These are phyloP conservation scores for Lodderomyces beijingensis DNA, from an alignment of 1,139 yeast genomes.

Conservation along the genomic window DNA sequence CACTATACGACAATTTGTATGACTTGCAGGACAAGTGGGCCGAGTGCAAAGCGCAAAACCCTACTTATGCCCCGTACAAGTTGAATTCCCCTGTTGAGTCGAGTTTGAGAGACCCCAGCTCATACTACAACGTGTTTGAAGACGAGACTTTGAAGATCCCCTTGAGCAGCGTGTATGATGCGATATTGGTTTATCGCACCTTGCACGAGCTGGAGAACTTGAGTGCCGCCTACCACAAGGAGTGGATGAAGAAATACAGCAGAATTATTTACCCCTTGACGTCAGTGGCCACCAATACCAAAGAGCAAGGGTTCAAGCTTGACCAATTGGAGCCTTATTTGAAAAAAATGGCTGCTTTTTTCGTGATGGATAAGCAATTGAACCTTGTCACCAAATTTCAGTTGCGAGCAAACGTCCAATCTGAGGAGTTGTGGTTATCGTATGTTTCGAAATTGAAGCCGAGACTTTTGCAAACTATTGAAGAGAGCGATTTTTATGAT, in stretches of 20 bases:
- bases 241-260: conserved; percentile 69
- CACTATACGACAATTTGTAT: conserved; percentile 51
- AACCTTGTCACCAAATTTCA: conserved; percentile 53
- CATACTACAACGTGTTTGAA: conserved; percentile 42
- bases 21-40: conserved; percentile 60
- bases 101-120: conserved; percentile 56
- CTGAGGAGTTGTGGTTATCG: conserved; percentile 79
- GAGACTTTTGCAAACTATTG: conserved; percentile 37
- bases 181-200: conserved; percentile 75
- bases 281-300: conserved; percentile 21
- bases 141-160: conserved; percentile 48
- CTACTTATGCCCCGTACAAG: conserved; percentile 53
- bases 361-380: conserved; percentile 69
- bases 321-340: conserved; percentile 48
- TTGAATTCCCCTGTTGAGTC: conserved; percentile 85
- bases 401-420: conserved; percentile 49
- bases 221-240: conserved; percentile 61
- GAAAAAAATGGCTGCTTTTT: conserved; percentile 68
- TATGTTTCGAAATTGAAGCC: conserved; percentile 58
- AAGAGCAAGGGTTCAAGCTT: conserved; percentile 20
- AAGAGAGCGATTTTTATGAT: conserved; percentile 23
- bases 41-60: conserved; percentile 27
- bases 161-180: conserved; percentile 71
- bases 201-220: conserved; percentile 62
- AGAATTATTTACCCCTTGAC: conserved; percentile 66